These are phyloP conservation scores for Chytriomyces confervae DNA, from an alignment of 192 early-diverging fungal genomes.

Conservation along the genomic window DNA sequence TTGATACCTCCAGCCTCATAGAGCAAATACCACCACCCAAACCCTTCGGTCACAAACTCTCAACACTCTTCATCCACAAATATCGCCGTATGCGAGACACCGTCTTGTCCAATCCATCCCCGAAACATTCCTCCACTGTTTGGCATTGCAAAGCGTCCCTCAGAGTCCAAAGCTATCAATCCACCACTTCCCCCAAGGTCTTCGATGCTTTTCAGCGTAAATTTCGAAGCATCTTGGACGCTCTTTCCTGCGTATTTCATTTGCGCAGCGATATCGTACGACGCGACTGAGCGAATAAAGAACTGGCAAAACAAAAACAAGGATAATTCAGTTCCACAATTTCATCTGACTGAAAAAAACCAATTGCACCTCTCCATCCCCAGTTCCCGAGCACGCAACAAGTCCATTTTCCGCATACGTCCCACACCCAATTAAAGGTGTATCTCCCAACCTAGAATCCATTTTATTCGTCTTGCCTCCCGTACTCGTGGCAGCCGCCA, in stretches of 20 bases:
- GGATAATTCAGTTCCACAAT: not conserved
- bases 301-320: constrained; percentile 29
- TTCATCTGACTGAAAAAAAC: not conserved
- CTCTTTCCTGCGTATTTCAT: constrained; percentile 51
- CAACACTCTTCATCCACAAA: constrained; percentile 44
- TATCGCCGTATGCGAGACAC: constrained; percentile 42
- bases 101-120: constrained; percentile 48
- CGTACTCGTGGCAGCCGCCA: constrained; percentile 55
- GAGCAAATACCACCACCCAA: too few relatives aligned
- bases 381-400: constrained; percentile 52
- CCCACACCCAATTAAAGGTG: constrained; percentile 54
- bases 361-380: constrained; percentile 48
- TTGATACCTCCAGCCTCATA: too few relatives aligned
- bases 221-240: constrained; percentile 40
- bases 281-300: constrained; percentile 49
- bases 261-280: constrained; percentile 50
- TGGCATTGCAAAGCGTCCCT: constrained; percentile 43
- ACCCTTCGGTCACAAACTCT: constrained; percentile 32
- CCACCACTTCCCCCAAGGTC: constrained; percentile 50
- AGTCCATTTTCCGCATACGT: constrained; percentile 55
- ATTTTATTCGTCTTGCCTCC: constrained; percentile 56
- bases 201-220: constrained; percentile 38
- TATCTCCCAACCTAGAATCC: constrained; percentile 53
- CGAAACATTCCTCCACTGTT: constrained; percentile 55
- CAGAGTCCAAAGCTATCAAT: constrained; percentile 48